Conservation (phyloP, 805 yeast genomes). For the Cyberlindnera nakhonratchasimensis region DNA sequence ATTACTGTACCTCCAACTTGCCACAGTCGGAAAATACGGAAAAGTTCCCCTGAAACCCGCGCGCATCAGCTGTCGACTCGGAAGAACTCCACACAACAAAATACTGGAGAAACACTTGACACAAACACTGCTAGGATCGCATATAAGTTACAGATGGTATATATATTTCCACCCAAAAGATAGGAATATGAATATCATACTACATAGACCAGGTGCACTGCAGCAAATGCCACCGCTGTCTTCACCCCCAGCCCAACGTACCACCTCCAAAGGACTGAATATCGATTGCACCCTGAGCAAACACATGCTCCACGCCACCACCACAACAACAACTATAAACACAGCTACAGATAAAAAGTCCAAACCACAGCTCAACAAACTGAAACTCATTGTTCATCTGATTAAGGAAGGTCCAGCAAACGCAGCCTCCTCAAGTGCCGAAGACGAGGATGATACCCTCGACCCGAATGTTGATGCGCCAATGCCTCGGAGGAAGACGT, state of each 20-base stretch:
- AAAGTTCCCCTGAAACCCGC: too few species aligned
- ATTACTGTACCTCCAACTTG: too few species aligned
- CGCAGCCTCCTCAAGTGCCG: neutral
- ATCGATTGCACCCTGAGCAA: neutral
- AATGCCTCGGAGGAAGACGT: slow-evolving; percentile 20
- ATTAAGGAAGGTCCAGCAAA: slow-evolving; percentile 34
- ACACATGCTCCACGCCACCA: slow-evolving; percentile 3
- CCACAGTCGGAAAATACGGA: neutral
- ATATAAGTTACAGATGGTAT: too few species aligned
- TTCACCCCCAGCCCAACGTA: neutral
- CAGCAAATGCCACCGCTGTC: neutral
- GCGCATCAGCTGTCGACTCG: neutral
- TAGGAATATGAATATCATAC: neutral
- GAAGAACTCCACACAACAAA: neutral
- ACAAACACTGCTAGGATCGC: neutral
- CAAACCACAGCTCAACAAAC: slow-evolving; percentile 28
- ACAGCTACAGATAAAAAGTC: neutral
- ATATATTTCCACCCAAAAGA: neutral
- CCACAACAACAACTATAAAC: slow-evolving; percentile 1
- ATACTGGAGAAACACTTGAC: neutral
- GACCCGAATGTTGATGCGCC: slow-evolving; percentile 16
- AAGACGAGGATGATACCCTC: neutral
- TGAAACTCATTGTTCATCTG: slow-evolving; percentile 70
- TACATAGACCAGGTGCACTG: neutral
- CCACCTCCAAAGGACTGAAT: slow-evolving; percentile 4